phyloP scores from a whole-genome alignment of 2,329 filamentous ascomycete species.

The Pestalotiopsis sp. region DNA sequence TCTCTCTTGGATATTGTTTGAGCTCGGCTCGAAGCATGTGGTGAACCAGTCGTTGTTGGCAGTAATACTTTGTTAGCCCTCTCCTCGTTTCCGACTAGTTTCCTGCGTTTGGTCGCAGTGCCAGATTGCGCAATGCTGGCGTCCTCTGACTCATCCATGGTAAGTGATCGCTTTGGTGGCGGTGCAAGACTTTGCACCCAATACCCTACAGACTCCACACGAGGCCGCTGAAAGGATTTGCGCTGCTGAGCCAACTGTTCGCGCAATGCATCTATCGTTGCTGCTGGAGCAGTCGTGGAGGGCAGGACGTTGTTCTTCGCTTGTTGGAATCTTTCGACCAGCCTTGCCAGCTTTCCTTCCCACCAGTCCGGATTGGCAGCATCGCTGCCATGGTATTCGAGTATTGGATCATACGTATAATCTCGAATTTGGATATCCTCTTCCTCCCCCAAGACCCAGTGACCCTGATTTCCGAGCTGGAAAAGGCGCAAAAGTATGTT shows the following conservation, averaged over 20 bases:
- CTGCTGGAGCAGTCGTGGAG: not conserved
- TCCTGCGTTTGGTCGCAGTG: not conserved
- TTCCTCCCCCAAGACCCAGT: slow-evolving; percentile 1
- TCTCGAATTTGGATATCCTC: not conserved
- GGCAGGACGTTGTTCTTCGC: not conserved
- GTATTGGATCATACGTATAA: not conserved
- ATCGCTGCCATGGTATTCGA: not conserved
- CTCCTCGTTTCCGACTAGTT: not conserved
- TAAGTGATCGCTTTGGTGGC: not conserved
- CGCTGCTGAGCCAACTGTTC: not conserved
- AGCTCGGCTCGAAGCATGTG: not conserved
- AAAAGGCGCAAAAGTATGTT: not conserved
- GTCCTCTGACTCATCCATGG: not conserved
- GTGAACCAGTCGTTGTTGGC: not conserved
- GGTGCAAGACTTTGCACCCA: not conserved
- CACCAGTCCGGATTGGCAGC: not conserved
- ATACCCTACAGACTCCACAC: not conserved
- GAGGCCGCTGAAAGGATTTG: not conserved
- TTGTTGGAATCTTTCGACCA: not conserved
- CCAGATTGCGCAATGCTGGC: not conserved
- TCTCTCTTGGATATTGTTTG: not conserved
- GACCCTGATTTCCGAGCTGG: slow-evolving; percentile 1
- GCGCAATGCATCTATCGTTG: not conserved
- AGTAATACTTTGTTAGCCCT: not conserved
- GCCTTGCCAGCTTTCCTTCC: not conserved